These are phyloP conservation scores for Mycena vitilis DNA, from an alignment of 768 basidiomycete genomes.

Conservation along the genomic window DNA sequence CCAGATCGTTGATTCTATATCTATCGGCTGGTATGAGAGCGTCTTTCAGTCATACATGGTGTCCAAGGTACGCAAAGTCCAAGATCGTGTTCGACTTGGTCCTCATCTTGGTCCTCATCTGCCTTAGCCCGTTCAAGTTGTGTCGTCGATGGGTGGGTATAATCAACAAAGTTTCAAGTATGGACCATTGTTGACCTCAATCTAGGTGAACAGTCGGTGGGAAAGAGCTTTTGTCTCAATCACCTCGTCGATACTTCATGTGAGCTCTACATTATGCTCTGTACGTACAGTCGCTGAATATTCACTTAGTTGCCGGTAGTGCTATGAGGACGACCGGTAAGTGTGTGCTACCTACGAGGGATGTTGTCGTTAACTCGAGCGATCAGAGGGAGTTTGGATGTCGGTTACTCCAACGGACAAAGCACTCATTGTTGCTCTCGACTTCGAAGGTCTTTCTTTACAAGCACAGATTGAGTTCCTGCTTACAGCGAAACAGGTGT, in stretches of 20 bases:
- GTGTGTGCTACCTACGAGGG: not conserved
- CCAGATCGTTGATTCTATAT: constrained; percentile 63
- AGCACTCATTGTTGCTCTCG: constrained; percentile 65
- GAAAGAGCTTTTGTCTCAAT: constrained; percentile 69
- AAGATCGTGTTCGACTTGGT: not conserved
- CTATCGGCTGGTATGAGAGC: constrained; percentile 55
- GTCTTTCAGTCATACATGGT: constrained; percentile 69
- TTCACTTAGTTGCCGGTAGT: constrained; percentile 58
- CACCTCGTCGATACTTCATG: constrained; percentile 72
- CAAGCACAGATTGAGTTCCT: not conserved
- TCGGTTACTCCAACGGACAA: constrained; percentile 71
- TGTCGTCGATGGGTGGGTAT: constrained; percentile 68
- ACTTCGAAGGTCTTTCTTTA: constrained; percentile 66
- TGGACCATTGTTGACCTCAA: not conserved
- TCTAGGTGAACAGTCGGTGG: constrained; percentile 72
- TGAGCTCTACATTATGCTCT: not conserved
- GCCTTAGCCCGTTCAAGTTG: constrained; percentile 66
- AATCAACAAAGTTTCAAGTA: not conserved
- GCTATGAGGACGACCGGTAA: constrained; percentile 71
- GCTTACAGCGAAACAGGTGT: constrained; percentile 53
- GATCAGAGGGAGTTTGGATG: constrained; percentile 71
- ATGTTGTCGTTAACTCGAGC: no score
- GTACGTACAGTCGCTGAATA: not conserved
- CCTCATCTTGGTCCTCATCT: constrained; percentile 4
- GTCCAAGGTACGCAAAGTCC: constrained; percentile 53